phyloP scores from a whole-genome alignment of 106 monocot genomes.

The Allium cepa region DNA sequence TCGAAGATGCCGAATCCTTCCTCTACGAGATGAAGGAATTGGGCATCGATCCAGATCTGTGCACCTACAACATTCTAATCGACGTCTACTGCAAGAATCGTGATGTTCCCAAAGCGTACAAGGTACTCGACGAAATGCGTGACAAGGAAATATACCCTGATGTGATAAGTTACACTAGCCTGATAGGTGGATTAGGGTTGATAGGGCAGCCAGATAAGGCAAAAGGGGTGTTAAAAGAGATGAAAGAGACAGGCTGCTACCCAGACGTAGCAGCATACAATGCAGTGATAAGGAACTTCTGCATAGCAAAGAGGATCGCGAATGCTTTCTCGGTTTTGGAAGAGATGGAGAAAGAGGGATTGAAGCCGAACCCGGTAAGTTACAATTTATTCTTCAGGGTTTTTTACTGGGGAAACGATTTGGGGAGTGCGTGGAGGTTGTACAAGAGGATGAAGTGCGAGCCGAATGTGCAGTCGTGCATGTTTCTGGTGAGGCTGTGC shows the following conservation, averaged over 20 bases:
- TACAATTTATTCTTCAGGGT: conserved; percentile 77
- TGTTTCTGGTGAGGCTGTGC: conserved; percentile 75
- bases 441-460: conserved; percentile 55
- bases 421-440: conserved; percentile 47
- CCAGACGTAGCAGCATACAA: conserved; percentile 83
- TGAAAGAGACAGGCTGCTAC: conserved; percentile 67
- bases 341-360: conserved; percentile 48
- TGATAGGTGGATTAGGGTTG: conserved; percentile 81
- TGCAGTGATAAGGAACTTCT: conserved; percentile 76
- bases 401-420: conserved; percentile 75
- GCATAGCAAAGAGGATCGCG: conserved; percentile 73
- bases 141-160: conserved; percentile 58
- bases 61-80: conserved; percentile 74
- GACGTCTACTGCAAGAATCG: conserved; percentile 80
- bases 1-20: conserved; percentile 66
- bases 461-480: conserved; percentile 79
- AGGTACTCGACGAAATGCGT: conserved; percentile 26
- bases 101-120: conserved; percentile 38
- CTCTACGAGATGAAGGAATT: conserved; percentile 61
- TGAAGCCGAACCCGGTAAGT: conserved; percentile 60
- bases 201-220: conserved; percentile 89
- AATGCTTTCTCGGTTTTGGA: conserved; percentile 64
- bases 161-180: conserved; percentile 64
- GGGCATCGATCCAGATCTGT: conserved; percentile 54
- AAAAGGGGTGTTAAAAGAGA: conserved; percentile 57